These are phyloP conservation scores for Linnemannia zychae DNA, from an alignment of 192 early-diverging fungal species.

Conservation along the genomic window DNA sequence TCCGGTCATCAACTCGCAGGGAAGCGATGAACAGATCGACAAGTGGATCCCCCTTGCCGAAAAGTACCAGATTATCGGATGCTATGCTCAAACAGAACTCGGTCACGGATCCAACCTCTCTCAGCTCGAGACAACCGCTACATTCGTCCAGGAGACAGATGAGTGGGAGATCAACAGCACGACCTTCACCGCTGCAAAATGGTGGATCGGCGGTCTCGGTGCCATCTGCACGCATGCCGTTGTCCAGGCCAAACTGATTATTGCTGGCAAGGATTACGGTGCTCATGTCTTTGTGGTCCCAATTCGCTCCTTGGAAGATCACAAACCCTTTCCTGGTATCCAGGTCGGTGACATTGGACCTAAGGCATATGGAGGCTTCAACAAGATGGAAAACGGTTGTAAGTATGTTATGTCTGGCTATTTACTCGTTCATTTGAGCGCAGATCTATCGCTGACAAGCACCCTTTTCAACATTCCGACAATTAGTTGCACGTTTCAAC, in stretches of 20 bases:
- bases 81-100: conserved; percentile 90
- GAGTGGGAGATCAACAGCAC: conserved; percentile 91
- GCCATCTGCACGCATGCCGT: conserved; percentile 78
- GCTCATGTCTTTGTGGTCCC: conserved; percentile 79
- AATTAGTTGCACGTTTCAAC: conserved; percentile 74
- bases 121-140: conserved; percentile 89
- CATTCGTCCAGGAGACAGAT: conserved; percentile 82
- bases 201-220: conserved; percentile 78
- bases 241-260: conserved; percentile 72
- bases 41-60: conserved; percentile 78
- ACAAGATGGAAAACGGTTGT: conserved; percentile 64
- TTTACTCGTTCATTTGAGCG: background rate
- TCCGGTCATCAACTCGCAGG: conserved; percentile 79
- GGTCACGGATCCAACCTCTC: conserved; percentile 80
- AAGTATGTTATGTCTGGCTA: conserved; percentile 13
- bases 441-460: conserved; percentile 42
- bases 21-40: conserved; percentile 77
- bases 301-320: conserved; percentile 69
- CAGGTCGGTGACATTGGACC: conserved; percentile 76
- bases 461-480: conserved; percentile 28
- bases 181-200: conserved; percentile 74
- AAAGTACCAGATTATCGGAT: conserved; percentile 82
- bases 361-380: conserved; percentile 67
- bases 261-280: conserved; percentile 70
- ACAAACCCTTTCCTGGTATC: conserved; percentile 71